These are phyloP conservation scores for Boletus pseudo-olivaceus DNA, from an alignment of 768 basidiomycete genomes.

Conservation along the genomic window DNA sequence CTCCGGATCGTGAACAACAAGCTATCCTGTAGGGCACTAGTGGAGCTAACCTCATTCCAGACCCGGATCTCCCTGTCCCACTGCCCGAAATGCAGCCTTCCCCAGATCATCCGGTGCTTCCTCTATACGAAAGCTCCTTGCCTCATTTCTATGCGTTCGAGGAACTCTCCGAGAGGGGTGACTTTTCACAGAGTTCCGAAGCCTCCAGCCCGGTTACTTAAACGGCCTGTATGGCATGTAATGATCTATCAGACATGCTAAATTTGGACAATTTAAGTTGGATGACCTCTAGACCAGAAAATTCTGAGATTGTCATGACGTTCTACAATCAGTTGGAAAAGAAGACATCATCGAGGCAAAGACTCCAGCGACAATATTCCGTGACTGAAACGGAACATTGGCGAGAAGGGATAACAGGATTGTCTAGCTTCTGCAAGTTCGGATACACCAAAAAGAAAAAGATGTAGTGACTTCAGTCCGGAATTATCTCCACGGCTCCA, in stretches of 20 bases:
- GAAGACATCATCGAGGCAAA: background rate
- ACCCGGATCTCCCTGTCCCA: no score
- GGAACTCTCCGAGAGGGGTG: no score
- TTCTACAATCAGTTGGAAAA: background rate
- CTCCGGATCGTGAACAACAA: background rate
- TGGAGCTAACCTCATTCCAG: background rate
- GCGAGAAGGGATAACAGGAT: background rate
- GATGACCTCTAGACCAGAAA: background rate
- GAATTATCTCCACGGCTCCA: constrained; percentile 53
- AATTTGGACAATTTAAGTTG: background rate
- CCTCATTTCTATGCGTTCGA: no score
- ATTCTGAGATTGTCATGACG: background rate
- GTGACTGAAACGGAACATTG: background rate
- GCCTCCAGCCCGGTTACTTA: no score
- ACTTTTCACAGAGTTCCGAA: no score
- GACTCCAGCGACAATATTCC: background rate
- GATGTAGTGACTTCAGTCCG: constrained; percentile 12
- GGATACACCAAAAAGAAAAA: background rate
- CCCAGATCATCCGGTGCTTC: no score
- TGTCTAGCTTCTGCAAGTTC: background rate
- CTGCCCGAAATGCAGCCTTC: no score
- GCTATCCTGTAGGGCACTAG: no score
- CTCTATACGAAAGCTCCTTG: no score
- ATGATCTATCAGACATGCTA: no score
- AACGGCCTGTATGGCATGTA: no score